Conservation (phyloP, 2,329 filamentous ascomycete species). For the Cercospora janseana region DNA sequence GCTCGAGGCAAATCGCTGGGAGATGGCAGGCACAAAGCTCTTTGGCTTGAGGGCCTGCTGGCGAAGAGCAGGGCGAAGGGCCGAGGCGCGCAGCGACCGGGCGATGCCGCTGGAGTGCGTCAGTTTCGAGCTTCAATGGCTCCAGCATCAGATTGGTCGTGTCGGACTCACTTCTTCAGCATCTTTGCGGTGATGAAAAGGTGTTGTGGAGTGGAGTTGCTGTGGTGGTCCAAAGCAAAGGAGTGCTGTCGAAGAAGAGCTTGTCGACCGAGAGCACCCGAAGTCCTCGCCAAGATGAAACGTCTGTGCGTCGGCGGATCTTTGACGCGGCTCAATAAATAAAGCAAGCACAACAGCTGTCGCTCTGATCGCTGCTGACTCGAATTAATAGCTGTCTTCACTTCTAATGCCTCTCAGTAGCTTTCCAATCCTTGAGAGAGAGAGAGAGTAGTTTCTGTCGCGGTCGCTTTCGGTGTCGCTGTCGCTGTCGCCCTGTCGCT, state of each 20-base stretch:
- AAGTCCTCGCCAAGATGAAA: slow-evolving; percentile 8
- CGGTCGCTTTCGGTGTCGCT: too few species aligned
- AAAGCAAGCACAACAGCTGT: too few species aligned
- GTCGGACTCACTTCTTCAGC: slow-evolving; percentile 72
- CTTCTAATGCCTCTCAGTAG: too few species aligned
- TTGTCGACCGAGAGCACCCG: slow-evolving; percentile 10
- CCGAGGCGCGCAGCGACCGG: slow-evolving; percentile 62
- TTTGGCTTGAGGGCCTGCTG: slow-evolving; percentile 58
- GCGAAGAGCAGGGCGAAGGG: slow-evolving; percentile 57
- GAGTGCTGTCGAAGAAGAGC: slow-evolving; percentile 9
- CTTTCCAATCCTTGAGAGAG: too few species aligned
- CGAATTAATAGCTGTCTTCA: too few species aligned
- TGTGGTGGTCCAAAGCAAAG: slow-evolving; percentile 11
- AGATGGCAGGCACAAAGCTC: slow-evolving; percentile 58
- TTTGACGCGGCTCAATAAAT: too few species aligned
- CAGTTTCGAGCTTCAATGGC: slow-evolving; percentile 37
- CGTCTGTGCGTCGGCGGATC: background rate
- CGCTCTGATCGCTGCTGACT: too few species aligned
- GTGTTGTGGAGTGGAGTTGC: slow-evolving; percentile 16
- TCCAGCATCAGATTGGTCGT: slow-evolving; percentile 31
- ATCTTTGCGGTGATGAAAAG: slow-evolving; percentile 59
- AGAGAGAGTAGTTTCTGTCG: too few species aligned
- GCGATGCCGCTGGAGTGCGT: slow-evolving; percentile 59
- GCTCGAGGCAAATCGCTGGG: slow-evolving; percentile 62
- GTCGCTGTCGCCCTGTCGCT: too few species aligned